Percentiles rank a stretch among this genome's conserved stretches.
Evolutionary conservation across 2,329 filamentous ascomycete species (phyloP).

Genomic region (Botrytis squamosa): DNA sequence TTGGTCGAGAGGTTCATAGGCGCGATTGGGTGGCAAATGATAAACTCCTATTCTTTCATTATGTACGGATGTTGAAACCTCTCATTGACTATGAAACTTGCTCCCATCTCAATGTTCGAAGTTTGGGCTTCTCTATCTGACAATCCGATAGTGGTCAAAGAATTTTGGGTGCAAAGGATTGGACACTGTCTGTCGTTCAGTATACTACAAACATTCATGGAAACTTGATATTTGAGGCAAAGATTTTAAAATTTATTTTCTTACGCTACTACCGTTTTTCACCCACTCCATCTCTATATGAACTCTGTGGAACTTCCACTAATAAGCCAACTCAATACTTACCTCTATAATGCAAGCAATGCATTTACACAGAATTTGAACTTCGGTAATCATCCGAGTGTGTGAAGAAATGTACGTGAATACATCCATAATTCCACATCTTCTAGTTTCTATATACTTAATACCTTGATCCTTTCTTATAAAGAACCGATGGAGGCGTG

Average conservation of each 20-base stretch:
- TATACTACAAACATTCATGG: not conserved
- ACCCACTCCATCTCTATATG: not conserved
- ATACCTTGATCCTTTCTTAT: not conserved
- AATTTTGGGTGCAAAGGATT: not conserved
- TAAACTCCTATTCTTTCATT: slow-evolving; percentile 10
- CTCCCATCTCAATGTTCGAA: not conserved
- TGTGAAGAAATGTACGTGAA: not conserved
- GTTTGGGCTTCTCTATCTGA: not conserved
- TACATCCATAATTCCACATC: not conserved
- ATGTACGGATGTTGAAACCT: not conserved
- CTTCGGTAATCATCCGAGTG: not conserved
- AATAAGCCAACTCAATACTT: not conserved
- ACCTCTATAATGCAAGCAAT: not conserved
- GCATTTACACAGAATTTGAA: not conserved
- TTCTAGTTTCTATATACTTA: not conserved
- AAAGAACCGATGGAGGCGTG: not conserved
- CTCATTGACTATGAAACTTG: not conserved
- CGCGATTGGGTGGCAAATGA: not conserved
- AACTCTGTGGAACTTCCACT: not conserved
- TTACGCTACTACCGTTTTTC: not conserved
- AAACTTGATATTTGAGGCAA: not conserved
- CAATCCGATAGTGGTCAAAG: not conserved
- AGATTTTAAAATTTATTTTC: not conserved
- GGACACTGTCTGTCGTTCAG: not conserved
- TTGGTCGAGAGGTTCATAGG: not conserved